Evolutionary conservation across 768 basidiomycete genomes (phyloP), one percentile per base, ranked within the genome.

Genomic region (Russula vinacea): DNA sequence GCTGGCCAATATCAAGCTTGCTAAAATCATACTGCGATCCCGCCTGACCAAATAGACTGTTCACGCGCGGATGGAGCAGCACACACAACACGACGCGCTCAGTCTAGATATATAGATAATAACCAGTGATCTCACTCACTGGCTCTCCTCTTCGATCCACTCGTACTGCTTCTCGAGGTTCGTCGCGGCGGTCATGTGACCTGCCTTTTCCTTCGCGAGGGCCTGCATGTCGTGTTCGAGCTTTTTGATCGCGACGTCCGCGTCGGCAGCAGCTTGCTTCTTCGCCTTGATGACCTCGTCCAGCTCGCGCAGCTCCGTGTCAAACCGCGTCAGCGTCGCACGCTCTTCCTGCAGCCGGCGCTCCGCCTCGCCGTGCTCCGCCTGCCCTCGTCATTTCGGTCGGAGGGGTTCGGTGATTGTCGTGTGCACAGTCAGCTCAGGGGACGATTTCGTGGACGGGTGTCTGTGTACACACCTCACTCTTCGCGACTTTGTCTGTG

Each of bases 111-210:
- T 8, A 26, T 3, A n/a, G 24, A 26, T 14, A 37, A 9, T 42
- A 37, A 29, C 26, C 8, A 16, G 51, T 17, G 13, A 6, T 49
- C 32, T 3, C 22, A 82, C 92, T 71, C 71, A 97, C 95, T 87
- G 82, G 68, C 86, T 83, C 73, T 99, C 95, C 65, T 94, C 86
- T 5, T 73, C 73, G 65, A 99, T 98, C 97, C 97, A 98, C 0
- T 87, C 82, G 69, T 89, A 82, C 72, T 87, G 83, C 71, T 87
- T 85, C 77, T 97, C 94, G n/a, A 96, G 79, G 54, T 80, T 82
- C 29, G 80, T 73, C 32, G 87, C 82, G 42, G 71, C 60, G 51
- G 83, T 85, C 35, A 73, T 71, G 1, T 85, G 84, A 1, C 79
- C 69, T 8, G 81, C 75, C 70, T 81, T 81, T 60, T 97, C 94